Evolutionary conservation across 192 early-diverging fungal genomes (phyloP), one percentile per base, ranked within the genome.

Genomic region (Neocallimastix lanati): DNA sequence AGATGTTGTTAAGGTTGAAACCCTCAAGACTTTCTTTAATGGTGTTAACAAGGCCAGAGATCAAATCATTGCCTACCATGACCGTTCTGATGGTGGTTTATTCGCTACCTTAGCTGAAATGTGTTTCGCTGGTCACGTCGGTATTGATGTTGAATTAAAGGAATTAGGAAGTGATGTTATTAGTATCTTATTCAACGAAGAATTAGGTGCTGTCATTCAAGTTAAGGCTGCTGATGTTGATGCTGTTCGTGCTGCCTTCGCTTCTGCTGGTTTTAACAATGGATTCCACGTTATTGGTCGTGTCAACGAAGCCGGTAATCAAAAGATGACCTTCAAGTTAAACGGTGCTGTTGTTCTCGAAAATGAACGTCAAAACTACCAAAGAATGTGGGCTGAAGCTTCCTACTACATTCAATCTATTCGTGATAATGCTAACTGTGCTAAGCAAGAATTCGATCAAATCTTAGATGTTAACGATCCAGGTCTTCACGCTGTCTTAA

Each of bases 21-120:
- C 87, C 0, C 85, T 99, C 79, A 91, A 88, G 80, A 83, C 86
- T 21, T 96, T 98, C 85, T 97, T 96, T 88, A 86, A 89, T 67
- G 84, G 85, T 13, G 85, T 99, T 81, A 91, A 93, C 81, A 80
- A 80, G 9, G 82, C 85, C 25, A 85, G 90, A 76, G 86, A 86
- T 29, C 82, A 89, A 76, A 81, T 99, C 3, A 86, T 96, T 76
- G 96, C 98, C 36, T 99, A 98, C 88, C 98, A 99, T 85, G 98
- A 99, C 83, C 93, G 96, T 76, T 97, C 96, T 7, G 98, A 99
- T 88, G 98, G 98, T 81, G 98, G 98, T 76, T 86, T 99, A 82
- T 92, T 98, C 80, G 84, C 90, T 25, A 94, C 98, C n/a, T 81
- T 99, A 30, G 86, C 87, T 28, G 98, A 99, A 84, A 99, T 99